Evolutionary conservation across 1,284 basidiomycete genomes (phyloP), one percentile per base, ranked within the genome.

Genomic region (Fistulina hepatica): DNA sequence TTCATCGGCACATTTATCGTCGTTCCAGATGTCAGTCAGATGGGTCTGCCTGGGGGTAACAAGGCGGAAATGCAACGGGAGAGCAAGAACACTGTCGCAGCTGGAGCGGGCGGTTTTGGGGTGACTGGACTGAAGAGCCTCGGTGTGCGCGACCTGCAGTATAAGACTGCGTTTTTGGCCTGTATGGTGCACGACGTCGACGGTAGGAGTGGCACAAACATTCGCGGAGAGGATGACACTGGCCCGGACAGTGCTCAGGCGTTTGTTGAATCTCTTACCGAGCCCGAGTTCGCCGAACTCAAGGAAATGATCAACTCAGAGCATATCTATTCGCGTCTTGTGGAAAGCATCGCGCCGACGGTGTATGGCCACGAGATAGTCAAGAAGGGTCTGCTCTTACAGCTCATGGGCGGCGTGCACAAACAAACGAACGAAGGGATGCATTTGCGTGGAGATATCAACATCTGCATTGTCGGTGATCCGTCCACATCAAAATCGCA

Each of bases 391-490:
- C 72, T 99, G 25, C 64, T 98, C n/a, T 69, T 98, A 10, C 95
- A 98, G 56, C 74, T 99, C 30, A 91, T 99, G 89, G 94, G 95
- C n/a, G 95, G 95, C 31, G 94, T 98, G 9, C 94, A 98, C 65
- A 99, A 99, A 59, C 79, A 92, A 56, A 98, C 94, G 0, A 66
- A 72, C 0, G 95, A 98, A 59, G 95, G 95, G 32, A 98, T 98
- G 74, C 79, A 97, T 56, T 70, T 98, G 13, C 81, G 95, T 60
- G 95, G 95, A 2, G 95, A 99, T 54, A 84, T 98, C 59, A 98
- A 98, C 53, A 92, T 99, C 41, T 98, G 94, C 56, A 94, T 98
- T 43, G 85, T 98, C 39, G 95, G 95, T 27, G 95, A 98, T 54
- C 95, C 95, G 1, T 91, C 84, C 15, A 97, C 93, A 0, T 90